Percentiles rank a stretch among this genome's conserved stretches.
Evolutionary conservation across 2,329 filamentous ascomycete genomes (phyloP).

Genomic region (Fusarium chaquense): DNA sequence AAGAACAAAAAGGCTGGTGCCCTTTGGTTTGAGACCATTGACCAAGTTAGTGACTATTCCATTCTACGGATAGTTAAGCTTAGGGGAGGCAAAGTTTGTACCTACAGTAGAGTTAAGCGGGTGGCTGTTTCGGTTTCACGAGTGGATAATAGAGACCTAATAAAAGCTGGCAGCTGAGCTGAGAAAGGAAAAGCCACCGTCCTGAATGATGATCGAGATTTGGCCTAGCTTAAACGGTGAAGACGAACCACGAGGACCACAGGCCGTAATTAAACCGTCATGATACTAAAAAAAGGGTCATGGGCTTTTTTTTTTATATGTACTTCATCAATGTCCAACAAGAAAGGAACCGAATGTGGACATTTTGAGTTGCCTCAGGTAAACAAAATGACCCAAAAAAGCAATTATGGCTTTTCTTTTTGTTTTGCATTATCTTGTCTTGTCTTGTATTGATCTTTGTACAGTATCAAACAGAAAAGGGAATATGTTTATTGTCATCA

Average conservation of each 20-base stretch:
- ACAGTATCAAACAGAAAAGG: background rate
- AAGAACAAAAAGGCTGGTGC: conserved; percentile 1
- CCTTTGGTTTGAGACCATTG: conserved; percentile 15
- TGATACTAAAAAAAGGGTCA: conserved; percentile 41
- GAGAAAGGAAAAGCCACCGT: background rate
- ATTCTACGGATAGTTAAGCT: background rate
- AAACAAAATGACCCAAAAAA: conserved; percentile 20
- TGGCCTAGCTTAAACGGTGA: conserved; percentile 39
- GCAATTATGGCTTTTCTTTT: background rate
- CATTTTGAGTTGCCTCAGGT: conserved; percentile 22
- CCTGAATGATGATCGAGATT: conserved; percentile 5
- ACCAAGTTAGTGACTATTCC: background rate
- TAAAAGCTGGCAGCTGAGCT: conserved; percentile 11
- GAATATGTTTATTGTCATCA: background rate
- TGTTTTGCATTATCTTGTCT: background rate
- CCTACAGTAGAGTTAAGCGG: conserved; percentile 14
- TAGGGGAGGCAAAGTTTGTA: background rate
- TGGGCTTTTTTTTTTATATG: background rate
- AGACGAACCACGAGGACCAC: conserved; percentile 24
- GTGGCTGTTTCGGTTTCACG: conserved; percentile 37
- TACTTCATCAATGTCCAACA: conserved; percentile 5
- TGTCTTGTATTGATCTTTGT: background rate
- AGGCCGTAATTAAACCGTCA: conserved; percentile 42
- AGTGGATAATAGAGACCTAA: conserved; percentile 1
- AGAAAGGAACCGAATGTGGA: conserved; percentile 6